Evolutionary conservation across 1,139 yeast genomes (phyloP), one percentile per base, ranked within the genome.

Genomic region (Blastobotrys persicus): DNA sequence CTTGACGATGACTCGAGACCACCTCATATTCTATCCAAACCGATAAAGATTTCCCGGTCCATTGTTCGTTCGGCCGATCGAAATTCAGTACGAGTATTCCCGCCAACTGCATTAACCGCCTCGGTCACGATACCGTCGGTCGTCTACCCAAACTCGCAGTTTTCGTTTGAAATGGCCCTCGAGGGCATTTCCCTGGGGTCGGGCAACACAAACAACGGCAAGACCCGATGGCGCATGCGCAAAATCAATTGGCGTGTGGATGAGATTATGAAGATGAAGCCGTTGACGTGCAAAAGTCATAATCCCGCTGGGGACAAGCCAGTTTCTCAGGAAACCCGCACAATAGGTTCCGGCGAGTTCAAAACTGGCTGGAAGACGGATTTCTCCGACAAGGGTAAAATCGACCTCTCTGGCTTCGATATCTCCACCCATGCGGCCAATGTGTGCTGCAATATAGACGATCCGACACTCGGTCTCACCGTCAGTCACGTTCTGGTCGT

Each of bases 351-450:
- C 49, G 96, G 96, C 4, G 95, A 87, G 52, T 69, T 88, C 62
- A 87, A 85, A 64, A 75, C 79, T 19, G 98, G 98, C 4, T 92
- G 98, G 98, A 92, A 92, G 66, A 81, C 95, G 0, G 98, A 94
- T 67, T 91, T 85, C 64, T 68, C 80, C 13, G 85, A 81, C 31
- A 73, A 74, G 35, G 98, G 97, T 4, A 75, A 78, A 52, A 83
- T 89, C 50, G 96, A 88, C 67, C 66, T 88, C 51, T 81, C 83
- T 31, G 87, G 87, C 3, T 52, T 88, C 80, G 55, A 81, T 18
- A 63, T 72, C 54, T 56, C 65, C 53, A 47, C 72, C 11, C 68
- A 74, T 28, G 64, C 70, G 44, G 80, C 86, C 35, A 83, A 84
- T 54, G 76, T 87, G 31, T 73, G 89, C 5, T 88, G 95, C 66